phyloP scores from a whole-genome alignment of 805 yeast species.

The Debaryomyces prosopidis region DNA sequence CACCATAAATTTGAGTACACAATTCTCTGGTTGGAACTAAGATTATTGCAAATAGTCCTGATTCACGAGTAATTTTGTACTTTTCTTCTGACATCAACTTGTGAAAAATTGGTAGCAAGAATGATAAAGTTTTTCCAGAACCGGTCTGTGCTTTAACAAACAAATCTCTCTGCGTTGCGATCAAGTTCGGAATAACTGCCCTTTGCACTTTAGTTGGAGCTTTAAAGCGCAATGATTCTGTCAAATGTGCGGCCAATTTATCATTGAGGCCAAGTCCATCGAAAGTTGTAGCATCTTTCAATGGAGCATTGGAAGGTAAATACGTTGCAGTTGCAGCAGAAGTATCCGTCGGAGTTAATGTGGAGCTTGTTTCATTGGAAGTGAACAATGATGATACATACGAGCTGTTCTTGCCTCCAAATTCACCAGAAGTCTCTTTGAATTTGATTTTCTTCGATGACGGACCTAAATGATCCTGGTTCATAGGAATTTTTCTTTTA shows the following conservation, averaged over 20 bases:
- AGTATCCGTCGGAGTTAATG: constrained; percentile 54
- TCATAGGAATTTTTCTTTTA: constrained; percentile 9
- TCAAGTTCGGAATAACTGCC: constrained; percentile 63
- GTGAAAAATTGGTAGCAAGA: constrained; percentile 78
- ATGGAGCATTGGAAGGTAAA: constrained; percentile 84
- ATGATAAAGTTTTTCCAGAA: constrained; percentile 94
- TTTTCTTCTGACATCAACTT: constrained; percentile 56
- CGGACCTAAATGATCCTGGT: constrained; percentile 10
- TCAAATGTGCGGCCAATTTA: constrained; percentile 52
- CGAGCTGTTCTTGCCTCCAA: constrained; percentile 58
- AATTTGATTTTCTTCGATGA: constrained; percentile 38
- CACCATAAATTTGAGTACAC: constrained; percentile 85
- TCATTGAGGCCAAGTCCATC: constrained; percentile 67
- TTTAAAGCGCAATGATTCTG: constrained; percentile 52
- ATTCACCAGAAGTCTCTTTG: constrained; percentile 50
- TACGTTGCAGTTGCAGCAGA: constrained; percentile 35
- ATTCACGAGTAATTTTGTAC: constrained; percentile 51
- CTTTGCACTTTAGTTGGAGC: constrained; percentile 89
- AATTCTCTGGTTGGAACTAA: constrained; percentile 94
- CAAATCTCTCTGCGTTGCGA: constrained; percentile 51
- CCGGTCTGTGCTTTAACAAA: constrained; percentile 98
- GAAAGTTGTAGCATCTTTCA: constrained; percentile 68
- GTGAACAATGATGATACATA: constrained; percentile 83
- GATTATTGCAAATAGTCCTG: constrained; percentile 87
- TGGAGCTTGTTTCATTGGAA: constrained; percentile 41